A percentile compares a stretch with the other conserved stretches of the same genome.
Evolutionary conservation across 2,329 filamentous ascomycete genomes (phyloP).

Genomic region (Sporothrix schenckii): DNA sequence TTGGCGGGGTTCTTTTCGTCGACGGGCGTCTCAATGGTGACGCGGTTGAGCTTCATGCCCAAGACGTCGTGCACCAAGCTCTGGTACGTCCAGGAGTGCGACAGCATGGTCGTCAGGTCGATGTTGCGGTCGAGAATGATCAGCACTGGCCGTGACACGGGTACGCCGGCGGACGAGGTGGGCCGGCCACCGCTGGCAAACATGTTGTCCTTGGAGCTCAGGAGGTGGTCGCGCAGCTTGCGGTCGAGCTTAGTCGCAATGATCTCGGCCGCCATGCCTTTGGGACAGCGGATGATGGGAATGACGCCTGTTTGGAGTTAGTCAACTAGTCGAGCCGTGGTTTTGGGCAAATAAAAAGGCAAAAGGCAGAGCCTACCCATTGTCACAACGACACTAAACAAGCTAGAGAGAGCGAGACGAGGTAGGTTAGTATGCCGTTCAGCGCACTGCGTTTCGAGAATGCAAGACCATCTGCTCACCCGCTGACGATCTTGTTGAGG

Average conservation of each 20-base stretch:
- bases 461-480: slow-evolving; percentile 44
- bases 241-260: slow-evolving; percentile 92
- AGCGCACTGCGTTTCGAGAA: background rate
- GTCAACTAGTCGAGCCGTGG: background rate
- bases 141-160: slow-evolving; percentile 80
- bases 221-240: slow-evolving; percentile 91
- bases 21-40: slow-evolving; percentile 81
- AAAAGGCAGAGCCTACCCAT: slow-evolving; percentile 66
- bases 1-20: slow-evolving; percentile 77
- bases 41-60: slow-evolving; percentile 70
- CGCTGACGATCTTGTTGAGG: slow-evolving; percentile 89
- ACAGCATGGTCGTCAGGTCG: slow-evolving; percentile 97
- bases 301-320: slow-evolving; percentile 66
- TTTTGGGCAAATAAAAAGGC: too few relatives aligned
- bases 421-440: background rate
- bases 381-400: slow-evolving; percentile 98
- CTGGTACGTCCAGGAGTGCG: slow-evolving; percentile 83
- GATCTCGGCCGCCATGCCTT: slow-evolving; percentile 89
- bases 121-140: slow-evolving; percentile 95
- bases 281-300: slow-evolving; percentile 92
- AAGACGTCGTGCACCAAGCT: slow-evolving; percentile 73
- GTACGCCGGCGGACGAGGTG: slow-evolving; percentile 60
- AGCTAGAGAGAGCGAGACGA: slow-evolving; percentile 35
- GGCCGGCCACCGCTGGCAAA: slow-evolving; percentile 71
- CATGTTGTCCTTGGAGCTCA: slow-evolving; percentile 97